These are phyloP conservation scores for Boletus subparvulus DNA, from an alignment of 768 basidiomycete species.

Conservation along the genomic window DNA sequence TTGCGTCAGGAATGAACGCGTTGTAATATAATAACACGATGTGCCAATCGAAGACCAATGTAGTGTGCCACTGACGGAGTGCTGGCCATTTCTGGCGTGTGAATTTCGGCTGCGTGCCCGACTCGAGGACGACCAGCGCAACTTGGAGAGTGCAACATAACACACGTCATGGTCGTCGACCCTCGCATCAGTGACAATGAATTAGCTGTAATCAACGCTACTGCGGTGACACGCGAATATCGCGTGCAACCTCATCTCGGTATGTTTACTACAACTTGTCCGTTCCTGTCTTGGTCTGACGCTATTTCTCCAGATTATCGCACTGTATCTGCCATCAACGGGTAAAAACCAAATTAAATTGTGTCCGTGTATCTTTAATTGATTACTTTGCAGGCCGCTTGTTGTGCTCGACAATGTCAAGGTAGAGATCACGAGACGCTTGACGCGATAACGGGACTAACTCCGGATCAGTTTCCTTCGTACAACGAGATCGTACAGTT, in stretches of 20 bases:
- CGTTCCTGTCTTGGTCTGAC: conserved; percentile 7
- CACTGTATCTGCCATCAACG: conserved; percentile 98
- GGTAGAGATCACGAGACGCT: conserved; percentile 42
- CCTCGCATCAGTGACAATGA: conserved; percentile 71
- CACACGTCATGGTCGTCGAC: conserved; percentile 39
- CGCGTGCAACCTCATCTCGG: conserved; percentile 87
- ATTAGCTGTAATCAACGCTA: conserved; percentile 78
- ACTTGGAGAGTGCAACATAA: conserved; percentile 10
- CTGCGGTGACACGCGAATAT: conserved; percentile 87
- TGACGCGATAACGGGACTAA: conserved; percentile 14
- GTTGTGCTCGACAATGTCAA: conserved; percentile 99
- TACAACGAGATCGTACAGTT: conserved; percentile 98
- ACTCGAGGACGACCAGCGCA: conserved; percentile 8
- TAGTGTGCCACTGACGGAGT: background rate
- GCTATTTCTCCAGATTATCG: conserved; percentile 70
- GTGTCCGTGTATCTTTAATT: conserved; percentile 6
- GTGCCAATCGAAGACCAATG: background rate
- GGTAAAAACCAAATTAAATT: conserved; percentile 49
- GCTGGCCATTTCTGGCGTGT: conserved; percentile 19
- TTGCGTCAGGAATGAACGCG: conserved; percentile 33
- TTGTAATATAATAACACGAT: conserved; percentile 14
- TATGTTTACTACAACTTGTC: conserved; percentile 32
- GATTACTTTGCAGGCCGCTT: conserved; percentile 63
- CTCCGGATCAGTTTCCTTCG: conserved; percentile 72
- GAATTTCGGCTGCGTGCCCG: conserved; percentile 16